Base-by-base conservation (phyloP, 108 stramenopile genomes). In the Nitzschia inconspicua region DNA sequence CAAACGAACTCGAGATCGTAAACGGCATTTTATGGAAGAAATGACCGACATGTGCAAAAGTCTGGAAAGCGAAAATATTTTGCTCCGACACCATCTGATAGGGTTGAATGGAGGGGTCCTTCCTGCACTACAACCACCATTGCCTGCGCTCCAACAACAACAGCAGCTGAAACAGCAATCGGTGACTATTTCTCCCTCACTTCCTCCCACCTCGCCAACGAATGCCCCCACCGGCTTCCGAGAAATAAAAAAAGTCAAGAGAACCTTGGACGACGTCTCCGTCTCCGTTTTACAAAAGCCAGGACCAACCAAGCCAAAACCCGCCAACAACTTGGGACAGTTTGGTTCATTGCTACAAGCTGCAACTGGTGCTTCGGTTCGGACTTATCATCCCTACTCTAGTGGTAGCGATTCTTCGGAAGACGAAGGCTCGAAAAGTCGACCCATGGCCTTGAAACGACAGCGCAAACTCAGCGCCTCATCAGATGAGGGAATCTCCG, bases 1-100 rank as follows among this genome's bases (percentile, higher is more conserved):
- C 47, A 90, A 90, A 63, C 76, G 86, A 47, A 94, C 88, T 18
- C 62, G 93, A 29, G 93, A 94, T 56, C 59, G 89, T 10, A 91
- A 91, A 70, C 79, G 89, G 8, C 66, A 86, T 8, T 86, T 89
- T 37, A 87, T 85, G 82, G 89, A 87, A 67, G 82, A 87, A 51
- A 91, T 91, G 85, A 82, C 82, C 32, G 80, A 78, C 46, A 85
- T 91, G 72, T 85, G 86, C 58, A 80, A 72, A 42, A 53, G 69
- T 42, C 68, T 91, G 14, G 82, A 87, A 60, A 78, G 74, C 7
- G 89, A 91, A 57, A 91, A 91, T 57, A 55, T 78, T 13, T 8
- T 84, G 8, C 53, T 91, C 18, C 69, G 68, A 31, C 51, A 61
- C 14, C 83, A 89, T 60, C 54, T 84, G 9, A 52, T 57, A 29